Base-by-base conservation (phyloP, 2,329 filamentous ascomycete genomes). In the Fusarium pilosicola region DNA sequence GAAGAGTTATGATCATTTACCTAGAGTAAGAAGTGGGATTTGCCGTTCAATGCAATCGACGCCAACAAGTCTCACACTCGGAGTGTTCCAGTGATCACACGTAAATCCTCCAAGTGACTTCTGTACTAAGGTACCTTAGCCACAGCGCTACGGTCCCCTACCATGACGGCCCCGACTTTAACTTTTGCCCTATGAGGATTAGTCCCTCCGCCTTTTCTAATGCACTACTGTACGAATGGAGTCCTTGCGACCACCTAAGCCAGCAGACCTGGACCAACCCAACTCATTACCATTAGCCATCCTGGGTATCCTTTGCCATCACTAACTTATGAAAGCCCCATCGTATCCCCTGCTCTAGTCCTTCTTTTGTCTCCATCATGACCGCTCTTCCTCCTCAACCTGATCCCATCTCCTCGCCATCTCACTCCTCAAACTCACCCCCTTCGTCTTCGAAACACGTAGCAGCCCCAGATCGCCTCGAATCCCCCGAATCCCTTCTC, bases 281-380 rank as follows among this genome's bases (percentile, higher is more conserved):
- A 70, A 54, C 59, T 56, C 67, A 64, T 74, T 62, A 57, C 65
- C 65, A 56, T 58, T 38, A 51, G 56, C 56, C 42, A 59, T 59
- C 55, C 55, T 58, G 42, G 55, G 30, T 48, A 49, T 58, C 24
- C 42, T 59, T 59, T 59, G 56, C 56, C 56, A 71, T 74, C 71
- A 64, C 73, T 74, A 67, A 75, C 73, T 71, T 75, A 75, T 75
- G 73, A 75, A 75, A 61, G 73, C 65, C 73, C 73, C 70, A 55
- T 70, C 55, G 60, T 44, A 58, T 74, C 65, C 73, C 72, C 72
- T 64, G 73, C 72, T 70, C 68, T 62, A 73, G 71, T 74, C 64
- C 42, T 68, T 71, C 62, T 63, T 64, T 71, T 48, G 67, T 68
- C 67, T 68, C 67, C 72, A 67, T 74, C 72, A 74, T 74, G 72